Evolutionary conservation across 1,284 basidiomycete species (phyloP), one percentile per base, ranked within the genome.

Genomic region (Microbotryum scabiosae): DNA sequence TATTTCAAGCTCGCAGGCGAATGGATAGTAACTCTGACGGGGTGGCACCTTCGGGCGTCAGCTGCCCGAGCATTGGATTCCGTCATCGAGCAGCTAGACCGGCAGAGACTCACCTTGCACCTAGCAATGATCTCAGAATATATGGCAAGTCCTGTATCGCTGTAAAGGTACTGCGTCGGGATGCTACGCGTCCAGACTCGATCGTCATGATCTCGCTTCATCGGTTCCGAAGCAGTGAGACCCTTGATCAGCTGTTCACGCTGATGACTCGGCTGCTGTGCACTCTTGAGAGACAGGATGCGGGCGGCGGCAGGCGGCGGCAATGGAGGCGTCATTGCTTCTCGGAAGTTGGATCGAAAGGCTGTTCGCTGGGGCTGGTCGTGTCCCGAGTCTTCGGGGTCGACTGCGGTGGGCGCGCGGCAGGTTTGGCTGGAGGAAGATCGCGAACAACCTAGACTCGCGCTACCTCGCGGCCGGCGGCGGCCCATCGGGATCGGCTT

Each of bases 21-120:
- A 96, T 23, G 90, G 81, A 73, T 97, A 97, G 74, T 97, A 97
- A 68, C 92, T 90, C 56, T 68, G 57, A 14, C 43, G 55, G 30
- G 21, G 20, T n/a, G 47, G 21, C 20, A 12, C 9, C 12, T 23
- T 10, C 20, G 30, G 4, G 1, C 1, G 4, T 18, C 4, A 23
- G 44, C 12, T 12, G 12, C 1, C 14, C 2, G 23, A 20, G 21
- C 49, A 8, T 52, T 25, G 54, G 48, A 20, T 25, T 30, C 44
- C 21, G n/a, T 20, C 28, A 16, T 44, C 7, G 46, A 10, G 16
- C 21, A 28, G 7, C 25, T 16, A n/a, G 36, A 2, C 30, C 30
- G 3, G 30, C 30, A 30, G 12, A 18, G 14, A 20, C 64, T 43
- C 44, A 60, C 64, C 54, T 63, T 53, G 43, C 57, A 57, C 49